Conservation (phyloP, 805 yeast genomes). For the Yamadazyma phyllophila region DNA sequence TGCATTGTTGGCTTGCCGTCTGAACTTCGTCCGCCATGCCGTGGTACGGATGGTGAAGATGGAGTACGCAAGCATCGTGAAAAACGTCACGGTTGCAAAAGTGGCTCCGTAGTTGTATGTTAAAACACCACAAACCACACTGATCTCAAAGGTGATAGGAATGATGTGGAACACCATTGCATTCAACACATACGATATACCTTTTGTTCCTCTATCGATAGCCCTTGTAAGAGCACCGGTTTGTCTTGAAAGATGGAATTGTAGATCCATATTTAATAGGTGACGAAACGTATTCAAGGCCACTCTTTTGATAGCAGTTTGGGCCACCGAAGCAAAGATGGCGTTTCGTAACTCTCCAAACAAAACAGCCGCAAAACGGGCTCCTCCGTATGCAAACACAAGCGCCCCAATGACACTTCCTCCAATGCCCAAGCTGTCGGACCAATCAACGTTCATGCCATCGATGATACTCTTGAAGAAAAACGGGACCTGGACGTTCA, state of each 20-base stretch:
- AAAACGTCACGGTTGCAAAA: conserved; percentile 84
- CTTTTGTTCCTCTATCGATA: conserved; percentile 96
- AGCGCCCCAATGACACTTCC: conserved; percentile 64
- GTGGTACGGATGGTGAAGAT: conserved; percentile 88
- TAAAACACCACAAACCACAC: conserved; percentile 88
- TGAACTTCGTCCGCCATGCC: conserved; percentile 92
- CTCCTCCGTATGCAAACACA: conserved; percentile 86
- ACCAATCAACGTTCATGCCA: conserved; percentile 90
- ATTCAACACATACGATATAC: conserved; percentile 86
- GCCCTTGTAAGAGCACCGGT: conserved; percentile 97
- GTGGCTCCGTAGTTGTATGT: conserved; percentile 88
- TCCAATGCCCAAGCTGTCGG: conserved; percentile 55
- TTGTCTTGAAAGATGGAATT: conserved; percentile 86
- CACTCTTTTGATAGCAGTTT: conserved; percentile 85
- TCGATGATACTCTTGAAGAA: conserved; percentile 85
- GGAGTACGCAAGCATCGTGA: conserved; percentile 88
- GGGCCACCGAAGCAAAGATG: conserved; percentile 92
- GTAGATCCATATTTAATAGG: conserved; percentile 76
- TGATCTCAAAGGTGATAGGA: conserved; percentile 89
- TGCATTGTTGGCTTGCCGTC: conserved; percentile 84
- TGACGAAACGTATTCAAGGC: conserved; percentile 86
- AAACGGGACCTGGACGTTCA: conserved; percentile 95
- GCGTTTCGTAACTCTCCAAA: conserved; percentile 96
- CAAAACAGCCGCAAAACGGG: conserved; percentile 89
- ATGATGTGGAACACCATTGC: conserved; percentile 98